Base-by-base conservation (phyloP, 441 rosid genomes). In the Codiaeum variegatum region DNA sequence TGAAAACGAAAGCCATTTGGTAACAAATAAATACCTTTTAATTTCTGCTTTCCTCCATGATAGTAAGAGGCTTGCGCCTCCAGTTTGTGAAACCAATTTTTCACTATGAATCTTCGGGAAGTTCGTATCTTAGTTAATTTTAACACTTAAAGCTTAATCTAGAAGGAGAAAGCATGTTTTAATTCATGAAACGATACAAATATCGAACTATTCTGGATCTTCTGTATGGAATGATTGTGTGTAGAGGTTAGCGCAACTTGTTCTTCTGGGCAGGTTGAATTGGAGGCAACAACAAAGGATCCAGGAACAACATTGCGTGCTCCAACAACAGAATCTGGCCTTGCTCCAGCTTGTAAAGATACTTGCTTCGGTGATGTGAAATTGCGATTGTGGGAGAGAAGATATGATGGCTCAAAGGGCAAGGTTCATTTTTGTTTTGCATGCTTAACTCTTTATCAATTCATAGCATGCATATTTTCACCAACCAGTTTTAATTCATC, bases 311-410 rank as follows among this genome's bases (percentile, higher is more conserved):
- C 98, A 64, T 83, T 94, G 73, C 97, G 96, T 34, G 99, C 99
- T 71, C 98, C 98, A 28, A 92, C 97, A 55, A 6, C 24, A 36
- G 99, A 92, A 86, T 82, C 88, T 70, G 99, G 98, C 18, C 79
- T 92, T 63, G 87, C 90, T 78, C 88, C 94, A 36, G 99, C 98
- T 75, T 94, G 99, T 70, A 92, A 83, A 76, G 99, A 94, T 82
- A 85, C 91, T 71, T 90, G 98, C 82, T 88, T 74, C 49, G 91
- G 92, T 72, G 84, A 73, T 56, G 75, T 94, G 70, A 94, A 81
- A 83, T 82, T 94, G 91, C 85, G 77, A 81, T 79, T 94, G 36
- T 92, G 98, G 98, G 98, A 91, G 76, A 87, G 88, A 76, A 77
- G 78, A 73, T 82, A 76, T 74, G 88, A 87, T 77, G 94, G 98